A percentile compares a stretch with the other conserved stretches of the same genome.
These are phyloP conservation scores for Stygiomarasmius scandens DNA, from an alignment of 1,284 basidiomycete species.

Conservation along the genomic window DNA sequence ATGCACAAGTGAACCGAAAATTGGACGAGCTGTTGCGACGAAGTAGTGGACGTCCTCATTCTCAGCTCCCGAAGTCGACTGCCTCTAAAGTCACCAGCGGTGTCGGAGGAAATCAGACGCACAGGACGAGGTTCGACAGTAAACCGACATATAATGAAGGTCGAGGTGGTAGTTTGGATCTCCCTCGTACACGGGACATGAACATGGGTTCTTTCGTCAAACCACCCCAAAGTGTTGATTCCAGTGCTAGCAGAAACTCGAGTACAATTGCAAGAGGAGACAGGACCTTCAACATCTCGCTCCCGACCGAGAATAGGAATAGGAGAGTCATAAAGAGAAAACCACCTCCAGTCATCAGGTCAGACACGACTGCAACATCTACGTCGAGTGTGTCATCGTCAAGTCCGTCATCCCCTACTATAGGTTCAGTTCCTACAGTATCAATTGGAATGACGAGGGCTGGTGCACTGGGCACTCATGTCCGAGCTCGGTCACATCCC, in stretches of 20 bases:
- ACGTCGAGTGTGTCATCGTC: not conserved
- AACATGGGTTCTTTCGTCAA: not conserved
- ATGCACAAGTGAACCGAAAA: slow-evolving; percentile 16
- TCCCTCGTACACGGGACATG: not conserved
- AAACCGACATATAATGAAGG: no score
- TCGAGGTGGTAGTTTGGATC: not conserved
- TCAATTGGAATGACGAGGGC: not conserved
- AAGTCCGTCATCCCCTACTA: not conserved
- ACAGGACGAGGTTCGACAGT: no score
- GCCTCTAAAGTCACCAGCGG: not conserved
- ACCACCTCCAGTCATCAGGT: not conserved
- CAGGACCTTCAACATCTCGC: not conserved
- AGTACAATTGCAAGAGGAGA: not conserved
- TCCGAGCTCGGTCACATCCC: not conserved
- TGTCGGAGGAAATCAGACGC: no score
- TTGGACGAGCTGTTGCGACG: slow-evolving; percentile 16
- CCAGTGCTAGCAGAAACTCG: not conserved
- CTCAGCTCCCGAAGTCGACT: not conserved
- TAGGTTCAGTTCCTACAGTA: not conserved
- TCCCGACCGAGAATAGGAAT: not conserved
- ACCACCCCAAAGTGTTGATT: not conserved
- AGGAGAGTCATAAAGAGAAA: not conserved
- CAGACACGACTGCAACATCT: not conserved
- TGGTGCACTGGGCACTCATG: not conserved
- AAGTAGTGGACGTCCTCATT: not conserved